Evolutionary conservation across 352 stramenopile species (phyloP).

Genomic region (Pythium coloratum): DNA sequence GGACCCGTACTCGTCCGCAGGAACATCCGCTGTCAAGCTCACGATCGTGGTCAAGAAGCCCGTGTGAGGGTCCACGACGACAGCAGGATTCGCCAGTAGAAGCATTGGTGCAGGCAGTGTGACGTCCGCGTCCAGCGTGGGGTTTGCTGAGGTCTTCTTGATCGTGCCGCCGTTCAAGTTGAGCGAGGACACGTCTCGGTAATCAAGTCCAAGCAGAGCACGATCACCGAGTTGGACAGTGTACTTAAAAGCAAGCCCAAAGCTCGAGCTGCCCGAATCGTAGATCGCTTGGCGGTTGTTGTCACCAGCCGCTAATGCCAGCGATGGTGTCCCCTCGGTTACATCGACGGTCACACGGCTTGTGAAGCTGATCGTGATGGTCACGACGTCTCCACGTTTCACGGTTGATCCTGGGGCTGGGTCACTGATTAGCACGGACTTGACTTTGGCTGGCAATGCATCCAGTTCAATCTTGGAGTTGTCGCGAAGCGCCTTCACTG

Average conservation of each 20-base stretch:
- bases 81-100: constrained; percentile 39
- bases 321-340: constrained; percentile 48
- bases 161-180: constrained; percentile 70
- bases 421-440: constrained; percentile 35
- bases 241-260: constrained; percentile 64
- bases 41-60: constrained; percentile 45
- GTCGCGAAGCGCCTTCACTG: constrained; percentile 40
- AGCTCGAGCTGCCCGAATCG: constrained; percentile 46
- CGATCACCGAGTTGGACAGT: constrained; percentile 61
- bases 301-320: constrained; percentile 57
- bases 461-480: constrained; percentile 62
- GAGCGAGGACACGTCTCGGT: constrained; percentile 45
- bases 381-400: constrained; percentile 39
- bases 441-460: constrained; percentile 46
- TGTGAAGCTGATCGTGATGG: constrained; percentile 69
- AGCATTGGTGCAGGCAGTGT: constrained; percentile 43
- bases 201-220: constrained; percentile 48
- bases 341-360: constrained; percentile 55
- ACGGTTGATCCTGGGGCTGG: constrained; percentile 42
- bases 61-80: constrained; percentile 51
- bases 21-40: constrained; percentile 47
- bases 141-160: constrained; percentile 43
- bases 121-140: constrained; percentile 58
- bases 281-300: constrained; percentile 71
- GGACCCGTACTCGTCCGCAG: constrained; percentile 55